Evolutionary conservation across 73 alveolate genomes (phyloP), one percentile per base, ranked within the genome.

Genomic region (Paramecium caudatum): DNA sequence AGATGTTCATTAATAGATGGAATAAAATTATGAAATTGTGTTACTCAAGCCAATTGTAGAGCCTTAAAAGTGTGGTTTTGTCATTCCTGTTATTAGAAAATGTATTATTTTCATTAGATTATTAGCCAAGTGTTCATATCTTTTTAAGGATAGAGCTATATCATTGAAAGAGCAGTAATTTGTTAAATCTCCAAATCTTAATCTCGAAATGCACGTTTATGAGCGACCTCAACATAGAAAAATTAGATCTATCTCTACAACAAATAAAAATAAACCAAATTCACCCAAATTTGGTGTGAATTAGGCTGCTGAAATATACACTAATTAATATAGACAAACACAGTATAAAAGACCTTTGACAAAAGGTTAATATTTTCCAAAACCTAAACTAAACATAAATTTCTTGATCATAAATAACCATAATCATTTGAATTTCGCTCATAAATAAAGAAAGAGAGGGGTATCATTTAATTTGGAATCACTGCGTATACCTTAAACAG

Each of bases 21-120:
- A 43, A 19, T 74, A 74, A 55, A 55, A 55, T 39, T 74, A 41
- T 41, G 88, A 74, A 17, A 41, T 74, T 1, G 68, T 74, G 36
- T 13, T 74, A 0, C 21, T 74, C 0, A 74, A 74, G 32, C 88
- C 88, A 15, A 9, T 74, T 9, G 49, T 74, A 27, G 88, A 74
- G 43, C 62, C 69, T 19, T 43, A 37, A 9, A 74, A 74, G 19
- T 74, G 88, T 74, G 39, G 69, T 19, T 74, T 74, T 74, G 62
- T 43, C 10, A 74, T 74, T 41, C 88, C 88, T 1, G 19, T 74
- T 16, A 74, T 74, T 21, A 45, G 88, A 36, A 74, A 74, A 74
- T 74, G 88, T 74, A 74, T 55, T 0, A 3, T 7, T 27, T 23
- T 23, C 7, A 3, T 0, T 27, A 10, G 0, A 55, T 55, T 13